Conservation (phyloP, 2,329 filamentous ascomycete species). For the Exophiala aquamarina region DNA sequence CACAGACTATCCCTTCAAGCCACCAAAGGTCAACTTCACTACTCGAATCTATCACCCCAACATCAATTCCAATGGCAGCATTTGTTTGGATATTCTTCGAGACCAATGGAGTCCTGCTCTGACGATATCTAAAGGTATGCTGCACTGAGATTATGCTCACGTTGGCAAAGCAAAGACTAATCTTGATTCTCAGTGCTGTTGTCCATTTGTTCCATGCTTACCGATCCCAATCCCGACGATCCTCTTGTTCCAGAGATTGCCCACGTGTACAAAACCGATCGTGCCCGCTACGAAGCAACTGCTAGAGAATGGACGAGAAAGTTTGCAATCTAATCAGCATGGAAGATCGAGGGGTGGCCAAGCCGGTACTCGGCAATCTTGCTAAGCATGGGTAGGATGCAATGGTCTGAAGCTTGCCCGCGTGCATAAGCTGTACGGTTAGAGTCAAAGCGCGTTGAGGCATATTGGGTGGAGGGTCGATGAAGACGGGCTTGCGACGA, state of each 20-base stretch:
- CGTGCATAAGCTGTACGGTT: too few species aligned
- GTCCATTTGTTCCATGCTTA: conserved; percentile 99
- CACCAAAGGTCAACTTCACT: conserved; percentile 99
- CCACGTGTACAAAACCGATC: conserved; percentile 99
- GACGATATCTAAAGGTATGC: conserved; percentile 94
- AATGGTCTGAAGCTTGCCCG: neutral
- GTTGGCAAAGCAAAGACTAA: neutral
- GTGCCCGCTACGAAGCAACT: conserved; percentile 90
- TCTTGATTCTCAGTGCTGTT: conserved; percentile 69
- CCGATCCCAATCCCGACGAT: conserved; percentile 98
- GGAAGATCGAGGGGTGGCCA: conserved; percentile 3
- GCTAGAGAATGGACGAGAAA: conserved; percentile 98
- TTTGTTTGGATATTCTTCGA: conserved; percentile 96
- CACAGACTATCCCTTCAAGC: conserved; percentile 99
- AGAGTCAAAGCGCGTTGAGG: too few species aligned
- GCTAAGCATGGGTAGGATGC: conserved; percentile 5
- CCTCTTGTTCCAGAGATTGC: conserved; percentile 98
- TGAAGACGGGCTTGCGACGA: conserved; percentile 1
- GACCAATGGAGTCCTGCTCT: conserved; percentile 99
- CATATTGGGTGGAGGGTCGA: neutral
- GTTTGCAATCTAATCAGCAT: conserved; percentile 76
- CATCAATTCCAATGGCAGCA: conserved; percentile 99
- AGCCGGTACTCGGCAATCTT: conserved; percentile 3
- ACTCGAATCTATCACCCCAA: conserved; percentile 99
- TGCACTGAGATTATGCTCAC: neutral